phyloP scores from a whole-genome alignment of 345 rosid genomes.

The Eucalyptus erythrocorys region DNA sequence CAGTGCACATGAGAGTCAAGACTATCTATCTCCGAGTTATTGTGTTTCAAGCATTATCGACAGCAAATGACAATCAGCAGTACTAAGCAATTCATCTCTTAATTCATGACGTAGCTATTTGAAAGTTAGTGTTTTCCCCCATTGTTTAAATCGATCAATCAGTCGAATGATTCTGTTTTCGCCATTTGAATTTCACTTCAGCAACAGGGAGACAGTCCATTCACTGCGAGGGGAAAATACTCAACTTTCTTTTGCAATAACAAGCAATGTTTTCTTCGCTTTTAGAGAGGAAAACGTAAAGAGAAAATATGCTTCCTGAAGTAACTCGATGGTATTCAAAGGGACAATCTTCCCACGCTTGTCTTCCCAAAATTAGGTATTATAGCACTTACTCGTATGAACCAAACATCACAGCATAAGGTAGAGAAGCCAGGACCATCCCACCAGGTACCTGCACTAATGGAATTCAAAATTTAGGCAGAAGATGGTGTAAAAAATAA shows the following conservation, averaged over 20 bases:
- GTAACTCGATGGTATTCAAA: background rate
- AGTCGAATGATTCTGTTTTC: background rate
- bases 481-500: background rate
- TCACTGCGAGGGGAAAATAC: background rate
- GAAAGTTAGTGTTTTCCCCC: background rate
- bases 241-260: background rate
- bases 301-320: background rate
- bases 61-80: background rate
- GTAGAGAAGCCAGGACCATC: background rate
- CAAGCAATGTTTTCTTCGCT: background rate
- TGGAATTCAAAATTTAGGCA: background rate
- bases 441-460: background rate
- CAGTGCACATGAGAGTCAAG: background rate
- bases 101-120: background rate
- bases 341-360: background rate
- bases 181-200: background rate
- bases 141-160: background rate
- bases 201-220: background rate
- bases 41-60: background rate
- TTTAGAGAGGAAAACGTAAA: background rate
- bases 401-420: background rate
- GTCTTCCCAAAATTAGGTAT: background rate
- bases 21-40: background rate
- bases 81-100: background rate
- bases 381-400: background rate